phyloP scores from a whole-genome alignment of 495 filamentous ascomycete genomes.

The Pseudoneurospora amorphoporcata region DNA sequence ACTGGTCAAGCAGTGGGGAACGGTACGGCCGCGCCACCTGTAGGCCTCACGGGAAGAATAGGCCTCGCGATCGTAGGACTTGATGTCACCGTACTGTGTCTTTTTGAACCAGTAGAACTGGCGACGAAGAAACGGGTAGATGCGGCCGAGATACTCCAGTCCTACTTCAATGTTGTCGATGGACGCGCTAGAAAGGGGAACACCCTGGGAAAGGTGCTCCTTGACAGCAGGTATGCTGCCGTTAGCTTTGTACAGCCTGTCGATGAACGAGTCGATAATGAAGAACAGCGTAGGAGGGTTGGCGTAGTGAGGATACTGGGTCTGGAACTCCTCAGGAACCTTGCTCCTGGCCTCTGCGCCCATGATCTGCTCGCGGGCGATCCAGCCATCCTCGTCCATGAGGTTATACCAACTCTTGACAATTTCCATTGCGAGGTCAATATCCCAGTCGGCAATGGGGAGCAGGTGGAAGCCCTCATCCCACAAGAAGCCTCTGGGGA shows the following conservation, averaged over 20 bases:
- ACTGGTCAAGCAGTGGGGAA: constrained; percentile 79
- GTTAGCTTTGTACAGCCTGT: constrained; percentile 49
- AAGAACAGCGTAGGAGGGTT: constrained; percentile 97
- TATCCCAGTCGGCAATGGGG: constrained; percentile 87
- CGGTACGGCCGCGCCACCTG: constrained; percentile 88
- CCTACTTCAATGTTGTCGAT: constrained; percentile 58
- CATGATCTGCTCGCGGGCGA: constrained; percentile 91
- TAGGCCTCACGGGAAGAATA: constrained; percentile 84
- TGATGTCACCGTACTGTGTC: constrained; percentile 85
- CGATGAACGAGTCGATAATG: constrained; percentile 69
- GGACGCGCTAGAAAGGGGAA: constrained; percentile 43
- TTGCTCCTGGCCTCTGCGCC: constrained; percentile 92
- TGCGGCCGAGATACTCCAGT: constrained; percentile 59
- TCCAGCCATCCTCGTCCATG: constrained; percentile 97
- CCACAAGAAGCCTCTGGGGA: constrained; percentile 93
- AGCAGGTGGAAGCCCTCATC: constrained; percentile 96
- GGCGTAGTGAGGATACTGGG: constrained; percentile 95
- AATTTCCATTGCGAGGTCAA: constrained; percentile 82
- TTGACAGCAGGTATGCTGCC: constrained; percentile 21
- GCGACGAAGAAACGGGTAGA: constrained; percentile 87
- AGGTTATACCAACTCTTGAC: constrained; percentile 92
- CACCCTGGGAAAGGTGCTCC: constrained; percentile 24
- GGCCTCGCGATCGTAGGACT: constrained; percentile 77
- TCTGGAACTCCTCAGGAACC: constrained; percentile 88
- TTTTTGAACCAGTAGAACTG: constrained; percentile 92